Conservation (phyloP, 2,329 filamentous ascomycete species). For the Hortaea werneckii region DNA sequence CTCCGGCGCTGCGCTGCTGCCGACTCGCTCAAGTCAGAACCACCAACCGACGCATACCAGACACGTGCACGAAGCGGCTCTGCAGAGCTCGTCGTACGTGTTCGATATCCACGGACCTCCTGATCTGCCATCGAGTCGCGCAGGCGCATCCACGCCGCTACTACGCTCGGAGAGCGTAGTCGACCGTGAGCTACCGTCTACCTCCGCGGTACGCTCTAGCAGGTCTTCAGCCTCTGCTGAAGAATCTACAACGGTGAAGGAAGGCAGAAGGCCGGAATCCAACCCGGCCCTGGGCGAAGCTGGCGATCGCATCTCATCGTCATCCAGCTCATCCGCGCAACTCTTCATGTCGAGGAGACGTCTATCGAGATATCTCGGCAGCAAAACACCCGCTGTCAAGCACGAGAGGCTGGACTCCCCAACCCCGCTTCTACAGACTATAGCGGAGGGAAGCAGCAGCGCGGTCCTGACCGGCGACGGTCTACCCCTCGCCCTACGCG, state of each 20-base stretch:
- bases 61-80: conserved; percentile 10
- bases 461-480: neutral
- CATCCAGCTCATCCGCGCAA: conserved; percentile 7
- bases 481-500: neutral
- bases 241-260: conserved; percentile 2
- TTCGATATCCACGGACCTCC: neutral
- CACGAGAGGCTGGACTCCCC: too few relatives aligned
- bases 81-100: conserved; percentile 1
- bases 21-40: neutral
- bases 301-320: conserved; percentile 1
- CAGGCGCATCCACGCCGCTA: neutral
- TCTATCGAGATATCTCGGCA: conserved; percentile 5
- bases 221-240: conserved; percentile 1
- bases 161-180: neutral
- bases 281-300: conserved; percentile 12
- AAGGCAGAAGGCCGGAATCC: conserved; percentile 8
- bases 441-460: neutral
- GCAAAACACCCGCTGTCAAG: neutral
- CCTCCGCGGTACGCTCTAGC: conserved; percentile 16
- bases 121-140: neutral
- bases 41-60: conserved; percentile 11
- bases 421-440: too few relatives aligned
- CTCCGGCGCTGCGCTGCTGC: neutral
- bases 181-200: conserved; percentile 11
- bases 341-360: conserved; percentile 11